phyloP scores from a whole-genome alignment of 2,329 filamentous ascomycete species.

The Colletotrichum chrysophilum region DNA sequence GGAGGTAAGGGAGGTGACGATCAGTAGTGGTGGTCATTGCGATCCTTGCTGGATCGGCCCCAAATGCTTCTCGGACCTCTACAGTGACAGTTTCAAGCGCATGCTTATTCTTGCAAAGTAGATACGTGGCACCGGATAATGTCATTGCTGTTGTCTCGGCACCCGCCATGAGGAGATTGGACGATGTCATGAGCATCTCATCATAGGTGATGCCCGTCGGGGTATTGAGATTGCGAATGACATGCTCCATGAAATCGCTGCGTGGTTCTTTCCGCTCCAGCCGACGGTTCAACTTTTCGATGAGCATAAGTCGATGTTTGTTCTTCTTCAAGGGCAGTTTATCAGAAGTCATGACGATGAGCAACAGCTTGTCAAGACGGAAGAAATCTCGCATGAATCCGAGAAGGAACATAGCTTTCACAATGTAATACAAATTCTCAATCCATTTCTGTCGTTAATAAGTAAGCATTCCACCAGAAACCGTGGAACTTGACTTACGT shows the following conservation, averaged over 20 bases:
- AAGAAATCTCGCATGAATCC: constrained; percentile 3
- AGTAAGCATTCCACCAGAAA: neutral
- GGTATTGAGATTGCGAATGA: neutral
- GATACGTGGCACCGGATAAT: neutral
- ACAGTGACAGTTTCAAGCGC: constrained; percentile 25
- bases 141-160: constrained; percentile 4
- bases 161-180: neutral
- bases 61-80: constrained; percentile 34
- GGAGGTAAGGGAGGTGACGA: constrained; percentile 34
- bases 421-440: constrained; percentile 1
- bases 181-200: neutral
- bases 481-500: neutral
- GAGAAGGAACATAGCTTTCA: constrained; percentile 1
- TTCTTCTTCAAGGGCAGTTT: neutral
- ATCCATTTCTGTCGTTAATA: neutral
- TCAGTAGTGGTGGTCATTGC: constrained; percentile 34
- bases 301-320: neutral
- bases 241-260: neutral
- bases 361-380: neutral
- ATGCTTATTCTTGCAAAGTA: neutral
- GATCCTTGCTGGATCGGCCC: constrained; percentile 28
- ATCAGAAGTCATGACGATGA: constrained; percentile 1
- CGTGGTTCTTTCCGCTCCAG: neutral
- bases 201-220: neutral
- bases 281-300: neutral